Evolutionary conservation across 352 stramenopile species (phyloP).

Genomic region (Phytophthora uliginosa): DNA sequence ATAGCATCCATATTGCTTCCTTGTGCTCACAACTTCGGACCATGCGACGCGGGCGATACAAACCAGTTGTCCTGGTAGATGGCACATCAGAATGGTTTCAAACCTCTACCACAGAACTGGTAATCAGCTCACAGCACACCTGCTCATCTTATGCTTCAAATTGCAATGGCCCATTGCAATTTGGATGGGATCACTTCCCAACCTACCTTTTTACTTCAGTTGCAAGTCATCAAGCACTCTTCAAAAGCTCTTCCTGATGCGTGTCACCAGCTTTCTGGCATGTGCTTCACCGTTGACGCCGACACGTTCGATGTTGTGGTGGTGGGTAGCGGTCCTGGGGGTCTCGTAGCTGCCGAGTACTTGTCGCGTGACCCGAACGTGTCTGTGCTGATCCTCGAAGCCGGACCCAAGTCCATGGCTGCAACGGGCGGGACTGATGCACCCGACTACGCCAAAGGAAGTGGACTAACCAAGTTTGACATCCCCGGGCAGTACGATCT

Average conservation of each 20-base stretch:
- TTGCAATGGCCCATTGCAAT: background rate
- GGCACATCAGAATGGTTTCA: slow-evolving; percentile 6
- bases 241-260: background rate
- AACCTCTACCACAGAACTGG: slow-evolving; percentile 12
- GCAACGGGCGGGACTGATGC: slow-evolving; percentile 60
- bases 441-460: slow-evolving; percentile 50
- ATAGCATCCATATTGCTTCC: slow-evolving; percentile 1
- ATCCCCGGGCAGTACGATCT: slow-evolving; percentile 69
- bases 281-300: background rate
- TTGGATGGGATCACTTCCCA: slow-evolving; percentile 6
- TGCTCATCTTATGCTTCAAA: too few relatives aligned
- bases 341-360: slow-evolving; percentile 66
- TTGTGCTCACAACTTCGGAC: slow-evolving; percentile 5
- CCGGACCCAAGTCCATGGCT: slow-evolving; percentile 52
- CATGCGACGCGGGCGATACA: slow-evolving; percentile 7
- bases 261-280: background rate
- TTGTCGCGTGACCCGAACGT: slow-evolving; percentile 60
- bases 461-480: slow-evolving; percentile 71
- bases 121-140: background rate
- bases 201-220: background rate
- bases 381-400: slow-evolving; percentile 69
- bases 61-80: slow-evolving; percentile 4
- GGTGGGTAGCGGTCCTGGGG: slow-evolving; percentile 63
- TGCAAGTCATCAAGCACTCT: background rate
- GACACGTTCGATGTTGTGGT: slow-evolving; percentile 62